Evolutionary conservation across 164 flowering plant species (phyloP).

Genomic region (Warburgia ugandensis): DNA sequence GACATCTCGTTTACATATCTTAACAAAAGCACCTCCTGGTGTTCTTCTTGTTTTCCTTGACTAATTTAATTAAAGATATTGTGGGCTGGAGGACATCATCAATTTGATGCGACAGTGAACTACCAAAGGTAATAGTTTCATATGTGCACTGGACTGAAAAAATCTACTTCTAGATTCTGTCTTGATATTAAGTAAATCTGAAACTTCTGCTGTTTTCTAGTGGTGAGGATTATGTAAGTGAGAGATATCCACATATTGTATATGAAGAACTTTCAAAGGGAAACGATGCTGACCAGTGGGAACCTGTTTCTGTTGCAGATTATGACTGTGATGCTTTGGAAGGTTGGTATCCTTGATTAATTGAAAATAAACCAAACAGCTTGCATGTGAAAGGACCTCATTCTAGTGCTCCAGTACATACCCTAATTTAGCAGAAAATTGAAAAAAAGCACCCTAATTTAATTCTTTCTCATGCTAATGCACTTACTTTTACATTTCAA

Average conservation of each 20-base stretch:
- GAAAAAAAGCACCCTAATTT: no score
- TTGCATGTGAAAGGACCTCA: no score
- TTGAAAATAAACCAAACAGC: not conserved
- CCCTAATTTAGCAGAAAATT: no score
- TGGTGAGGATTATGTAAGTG: constrained; percentile 78
- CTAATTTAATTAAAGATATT: constrained; percentile 45
- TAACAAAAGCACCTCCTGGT: no score
- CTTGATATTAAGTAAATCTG: not conserved
- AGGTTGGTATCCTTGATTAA: constrained; percentile 73
- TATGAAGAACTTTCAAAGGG: constrained; percentile 71
- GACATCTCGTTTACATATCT: no score
- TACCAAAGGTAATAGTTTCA: constrained; percentile 64
- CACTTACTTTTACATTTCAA: no score
- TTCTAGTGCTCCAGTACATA: no score
- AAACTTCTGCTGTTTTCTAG: constrained; percentile 25
- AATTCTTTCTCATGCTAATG: no score
- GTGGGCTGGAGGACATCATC: constrained; percentile 99
- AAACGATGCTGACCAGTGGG: constrained; percentile 31
- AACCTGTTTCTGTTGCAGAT: constrained; percentile 24
- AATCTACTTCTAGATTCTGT: not conserved
- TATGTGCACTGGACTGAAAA: not conserved
- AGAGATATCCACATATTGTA: constrained; percentile 89
- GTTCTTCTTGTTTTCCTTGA: no score
- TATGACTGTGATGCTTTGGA: constrained; percentile 52
- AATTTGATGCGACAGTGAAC: constrained; percentile 68